Base-by-base conservation (phyloP, 305 asterid species). In the Fraxinus baroniana region DNA sequence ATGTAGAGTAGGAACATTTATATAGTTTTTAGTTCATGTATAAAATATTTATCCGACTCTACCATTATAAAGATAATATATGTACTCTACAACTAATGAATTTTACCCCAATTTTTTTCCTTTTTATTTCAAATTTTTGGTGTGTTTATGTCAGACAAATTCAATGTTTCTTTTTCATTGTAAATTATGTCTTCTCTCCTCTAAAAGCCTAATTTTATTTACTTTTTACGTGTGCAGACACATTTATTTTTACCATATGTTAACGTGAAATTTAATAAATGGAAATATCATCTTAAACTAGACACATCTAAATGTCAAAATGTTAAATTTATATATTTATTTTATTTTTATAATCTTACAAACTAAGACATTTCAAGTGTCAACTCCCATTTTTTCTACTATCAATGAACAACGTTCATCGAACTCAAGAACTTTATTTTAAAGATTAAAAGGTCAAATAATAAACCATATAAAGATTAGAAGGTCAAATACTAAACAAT, bases 361-460 rank as follows among this genome's bases (percentile, higher is more conserved):
- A 5, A 55, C 66, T n/a, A 55, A 57, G 68, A 57, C 22, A 18
- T 13, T 13, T 49, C 18, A 46, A 46, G 60, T 15, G 20, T 49
- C 60, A 13, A 49, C 60, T 49, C 20, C 7, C 60, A 18, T 20
- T 5, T 55, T 55, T 0, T 57, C 28, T 57, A 7, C 71, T 1
- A 30, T 30, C 4, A 18, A 2, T 20, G 28, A 77, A 75, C 64
- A 68, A 32, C 78, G 46, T 68, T 15, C 80, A 83, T 28, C 24
- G 62, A 79, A 83, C 80, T 70, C 12, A 32, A 62, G 12, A 77
- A 26, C 18, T 60, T 3, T 55, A 37, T 5, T 18, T 57, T 74
- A 32, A 26, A 60, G 74, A 78, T 64, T 62, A 9, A 7, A 7
- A 74, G 3, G 87, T 84, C 89, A 88, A 86, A 46, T 52, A 70